A percentile compares a stretch with the other conserved stretches of the same genome.
Conservation (phyloP, 2,329 filamentous ascomycete species). For the Talaromyces sp. region DNA sequence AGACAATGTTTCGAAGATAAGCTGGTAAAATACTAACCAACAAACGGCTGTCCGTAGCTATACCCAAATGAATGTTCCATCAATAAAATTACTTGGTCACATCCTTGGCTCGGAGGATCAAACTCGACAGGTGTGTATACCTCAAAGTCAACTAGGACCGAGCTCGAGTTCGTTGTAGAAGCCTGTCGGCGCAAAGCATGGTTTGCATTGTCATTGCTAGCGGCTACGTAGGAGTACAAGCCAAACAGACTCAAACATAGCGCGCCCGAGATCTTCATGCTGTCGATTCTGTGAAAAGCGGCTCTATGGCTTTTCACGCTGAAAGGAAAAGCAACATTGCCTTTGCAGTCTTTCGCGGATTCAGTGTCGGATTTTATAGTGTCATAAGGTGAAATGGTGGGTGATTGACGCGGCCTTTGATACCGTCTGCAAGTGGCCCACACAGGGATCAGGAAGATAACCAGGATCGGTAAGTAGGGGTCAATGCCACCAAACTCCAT, state of each 20-base stretch:
- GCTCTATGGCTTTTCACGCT: not conserved
- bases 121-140: slow-evolving; percentile 63
- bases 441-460: slow-evolving; percentile 3
- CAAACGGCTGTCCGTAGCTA: slow-evolving; percentile 71
- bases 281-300: not conserved
- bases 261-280: slow-evolving; percentile 12
- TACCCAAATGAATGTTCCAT: slow-evolving; percentile 70
- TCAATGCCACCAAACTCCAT: slow-evolving; percentile 15
- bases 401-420: slow-evolving; percentile 10
- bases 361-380: not conserved
- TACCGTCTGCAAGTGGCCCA: slow-evolving; percentile 1
- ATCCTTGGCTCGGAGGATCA: slow-evolving; percentile 42
- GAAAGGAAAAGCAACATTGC: not conserved
- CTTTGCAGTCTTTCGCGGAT: not conserved
- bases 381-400: not conserved
- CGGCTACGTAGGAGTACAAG: slow-evolving; percentile 17
- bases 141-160: slow-evolving; percentile 56
- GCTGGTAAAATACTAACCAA: slow-evolving; percentile 54
- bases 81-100: slow-evolving; percentile 50
- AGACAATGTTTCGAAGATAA: not conserved
- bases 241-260: slow-evolving; percentile 11
- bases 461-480: slow-evolving; percentile 1
- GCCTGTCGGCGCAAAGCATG: slow-evolving; percentile 2
- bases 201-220: not conserved
- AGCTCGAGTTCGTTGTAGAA: slow-evolving; percentile 13